Evolutionary conservation across 2,329 filamentous ascomycete genomes (phyloP).

Genomic region (Pseudogymnoascus sp.): DNA sequence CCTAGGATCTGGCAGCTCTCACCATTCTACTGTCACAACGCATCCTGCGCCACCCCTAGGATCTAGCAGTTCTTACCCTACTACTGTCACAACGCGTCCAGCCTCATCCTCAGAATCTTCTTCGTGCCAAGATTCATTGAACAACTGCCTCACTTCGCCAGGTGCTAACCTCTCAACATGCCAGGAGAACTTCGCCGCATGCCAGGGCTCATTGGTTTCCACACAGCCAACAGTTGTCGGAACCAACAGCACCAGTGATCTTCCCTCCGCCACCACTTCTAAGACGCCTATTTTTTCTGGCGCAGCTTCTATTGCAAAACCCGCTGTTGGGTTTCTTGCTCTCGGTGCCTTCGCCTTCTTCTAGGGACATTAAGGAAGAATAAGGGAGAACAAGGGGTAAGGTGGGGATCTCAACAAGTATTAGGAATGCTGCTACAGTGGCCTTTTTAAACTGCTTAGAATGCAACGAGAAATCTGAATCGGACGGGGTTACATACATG

Average conservation of each 20-base stretch:
- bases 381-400: not conserved
- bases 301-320: not conserved
- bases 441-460: not conserved
- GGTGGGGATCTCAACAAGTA: not conserved
- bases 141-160: not conserved
- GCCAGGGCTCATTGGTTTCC: not conserved
- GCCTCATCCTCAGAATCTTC: not conserved
- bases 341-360: not conserved
- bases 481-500: not conserved
- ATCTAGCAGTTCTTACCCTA: no score
- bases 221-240: not conserved
- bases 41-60: not conserved
- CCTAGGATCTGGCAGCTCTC: not conserved
- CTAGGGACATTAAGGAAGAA: not conserved
- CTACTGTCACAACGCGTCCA: not conserved
- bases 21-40: not conserved
- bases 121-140: not conserved
- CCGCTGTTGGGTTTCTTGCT: not conserved
- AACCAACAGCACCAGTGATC: not conserved
- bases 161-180: not conserved
- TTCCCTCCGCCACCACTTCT: not conserved
- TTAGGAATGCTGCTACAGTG: not conserved
- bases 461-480: not conserved
- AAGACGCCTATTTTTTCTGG: not conserved
- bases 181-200: not conserved